Base-by-base conservation (phyloP, 2,329 filamentous ascomycete genomes). In the Rasamsonia emersonii region DNA sequence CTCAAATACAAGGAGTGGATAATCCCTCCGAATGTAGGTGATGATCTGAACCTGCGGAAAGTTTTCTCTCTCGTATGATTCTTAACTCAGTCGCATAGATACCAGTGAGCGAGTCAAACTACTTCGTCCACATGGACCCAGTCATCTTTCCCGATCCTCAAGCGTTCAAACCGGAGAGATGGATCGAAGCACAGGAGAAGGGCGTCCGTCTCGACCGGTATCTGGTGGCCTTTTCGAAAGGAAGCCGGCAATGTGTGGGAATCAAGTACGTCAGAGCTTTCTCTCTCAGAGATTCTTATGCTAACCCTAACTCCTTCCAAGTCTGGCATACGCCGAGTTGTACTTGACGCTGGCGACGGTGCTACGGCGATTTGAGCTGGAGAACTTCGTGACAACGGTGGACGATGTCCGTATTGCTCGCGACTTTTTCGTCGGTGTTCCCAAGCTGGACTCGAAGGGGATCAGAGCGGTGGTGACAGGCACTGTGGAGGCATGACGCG, bases 221-320 rank as follows among this genome's bases (percentile, higher is more conserved):
- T 32, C 37, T 64, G 17, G 50, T 64, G 5, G 37, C 54, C 0
- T 66, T 66, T 33, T 50, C 50, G 19, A 54, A 51, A 21, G 66
- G 66, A 0, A 59, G 53, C 3, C 48, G 66, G 14, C 59, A 60
- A 45, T 71, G 67, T 37, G 50, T 65, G 9, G 67, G 67, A 10
- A 62, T 64, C 26, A 63, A 68, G 50, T 52, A 42, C n/a, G 41
- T 32, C 8, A 8, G 14, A 4, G 11, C 5, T 21, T 19, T 14
- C 5, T 28, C 24, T 16, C n/a, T 18, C n/a, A 9, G n/a, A 30
- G n/a, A 30, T 18, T 24, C 10, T n/a, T 9, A 9, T 14, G 13
- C 30, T 25, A 5, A 28, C 24, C 10, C 11, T 17, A 1, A 35
- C 15, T 17, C 25, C 11, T 10, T 2, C 19, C 10, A 5, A 58